These are phyloP conservation scores for Fusarium sp. DNA, from an alignment of 2,329 filamentous ascomycete species.

Conservation along the genomic window DNA sequence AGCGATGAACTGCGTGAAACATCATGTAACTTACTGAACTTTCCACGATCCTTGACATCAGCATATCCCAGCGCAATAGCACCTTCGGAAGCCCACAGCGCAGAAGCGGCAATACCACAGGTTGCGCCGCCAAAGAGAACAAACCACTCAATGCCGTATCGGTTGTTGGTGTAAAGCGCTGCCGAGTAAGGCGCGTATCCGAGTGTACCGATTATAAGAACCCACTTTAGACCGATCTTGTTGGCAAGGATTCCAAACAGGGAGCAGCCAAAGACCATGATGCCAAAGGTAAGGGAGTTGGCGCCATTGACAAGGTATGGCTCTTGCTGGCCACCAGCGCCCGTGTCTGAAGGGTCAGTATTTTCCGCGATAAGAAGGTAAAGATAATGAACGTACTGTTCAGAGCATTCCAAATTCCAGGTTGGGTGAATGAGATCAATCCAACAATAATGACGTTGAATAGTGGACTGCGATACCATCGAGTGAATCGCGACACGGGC, in stretches of 20 bases:
- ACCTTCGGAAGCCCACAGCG: constrained; percentile 65
- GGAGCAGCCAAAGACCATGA: constrained; percentile 60
- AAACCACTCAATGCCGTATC: constrained; percentile 65
- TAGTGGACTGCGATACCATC: constrained; percentile 47
- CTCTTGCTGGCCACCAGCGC: constrained; percentile 64
- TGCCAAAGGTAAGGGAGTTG: constrained; percentile 46
- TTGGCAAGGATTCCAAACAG: constrained; percentile 59
- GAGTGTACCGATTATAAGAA: constrained; percentile 58
- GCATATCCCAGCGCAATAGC: constrained; percentile 64
- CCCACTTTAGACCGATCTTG: constrained; percentile 61
- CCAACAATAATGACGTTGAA: constrained; percentile 67
- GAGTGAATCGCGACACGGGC: constrained; percentile 38
- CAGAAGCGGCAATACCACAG: constrained; percentile 62
- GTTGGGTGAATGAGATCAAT: constrained; percentile 63
- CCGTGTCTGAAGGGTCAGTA: constrained; percentile 49
- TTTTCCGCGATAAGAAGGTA: not conserved
- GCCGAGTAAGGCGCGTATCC: constrained; percentile 63
- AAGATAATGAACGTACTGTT: constrained; percentile 49
- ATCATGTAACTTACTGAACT: constrained; percentile 46
- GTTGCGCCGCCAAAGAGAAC: constrained; percentile 62
- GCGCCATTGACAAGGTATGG: constrained; percentile 56
- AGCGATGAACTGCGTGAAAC: not conserved
- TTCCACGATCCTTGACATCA: constrained; percentile 59
- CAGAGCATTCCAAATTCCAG: constrained; percentile 67
- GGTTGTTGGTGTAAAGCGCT: constrained; percentile 63